phyloP scores from a whole-genome alignment of 257 asterid species.

The Solanum microdontum region DNA sequence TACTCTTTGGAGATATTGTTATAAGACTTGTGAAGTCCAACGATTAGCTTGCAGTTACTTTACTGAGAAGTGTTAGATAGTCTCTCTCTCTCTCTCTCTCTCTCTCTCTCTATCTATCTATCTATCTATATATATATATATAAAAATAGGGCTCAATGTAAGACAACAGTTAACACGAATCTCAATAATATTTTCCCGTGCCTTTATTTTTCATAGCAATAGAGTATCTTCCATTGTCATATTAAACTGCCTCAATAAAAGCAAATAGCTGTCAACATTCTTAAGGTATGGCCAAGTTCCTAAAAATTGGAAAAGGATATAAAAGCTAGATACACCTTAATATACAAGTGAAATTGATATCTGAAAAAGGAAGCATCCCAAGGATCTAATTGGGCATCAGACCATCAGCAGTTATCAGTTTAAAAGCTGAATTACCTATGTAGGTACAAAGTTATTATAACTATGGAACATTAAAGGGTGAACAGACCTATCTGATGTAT shows the following conservation, averaged over 20 bases:
- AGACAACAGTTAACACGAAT: neutral
- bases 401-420: neutral
- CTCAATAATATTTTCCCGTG: neutral
- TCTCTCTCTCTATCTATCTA: no score
- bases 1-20: neutral
- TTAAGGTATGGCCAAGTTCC: neutral
- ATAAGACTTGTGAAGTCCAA: neutral
- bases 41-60: neutral
- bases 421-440: neutral
- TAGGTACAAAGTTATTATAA: neutral
- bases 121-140: no score
- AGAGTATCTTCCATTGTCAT: neutral
- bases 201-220: neutral
- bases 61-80: neutral
- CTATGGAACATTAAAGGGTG: conserved; percentile 3
- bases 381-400: neutral
- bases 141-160: neutral
- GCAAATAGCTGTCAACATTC: neutral
- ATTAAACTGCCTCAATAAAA: neutral
- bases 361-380: neutral
- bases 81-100: no score
- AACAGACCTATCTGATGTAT: conserved; percentile 83
- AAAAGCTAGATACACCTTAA: neutral
- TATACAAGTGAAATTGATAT: neutral
- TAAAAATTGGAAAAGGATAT: neutral